phyloP scores from a whole-genome alignment of 2,329 filamentous ascomycete genomes.

The Colletotrichum gigasporum region DNA sequence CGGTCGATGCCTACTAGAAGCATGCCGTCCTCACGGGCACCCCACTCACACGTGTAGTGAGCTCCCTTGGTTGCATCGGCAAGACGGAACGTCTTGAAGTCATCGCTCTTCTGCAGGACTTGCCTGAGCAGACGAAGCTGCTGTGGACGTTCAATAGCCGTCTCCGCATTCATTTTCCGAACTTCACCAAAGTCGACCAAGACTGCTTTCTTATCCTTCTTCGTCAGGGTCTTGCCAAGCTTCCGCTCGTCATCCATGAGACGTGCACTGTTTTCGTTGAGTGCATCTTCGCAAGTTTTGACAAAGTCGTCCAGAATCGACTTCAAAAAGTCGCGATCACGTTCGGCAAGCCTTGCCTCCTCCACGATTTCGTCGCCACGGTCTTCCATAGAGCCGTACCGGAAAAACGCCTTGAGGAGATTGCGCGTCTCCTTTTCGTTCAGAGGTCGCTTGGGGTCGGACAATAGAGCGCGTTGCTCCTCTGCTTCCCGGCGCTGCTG shows the following conservation, averaged over 20 bases:
- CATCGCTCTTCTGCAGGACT: conserved; percentile 71
- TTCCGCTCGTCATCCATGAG: conserved; percentile 85
- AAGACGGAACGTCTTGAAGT: conserved; percentile 84
- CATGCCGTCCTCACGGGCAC: conserved; percentile 95
- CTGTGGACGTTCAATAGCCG: conserved; percentile 87
- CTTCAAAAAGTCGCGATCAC: conserved; percentile 83
- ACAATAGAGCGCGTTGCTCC: conserved; percentile 76
- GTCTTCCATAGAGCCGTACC: conserved; percentile 90
- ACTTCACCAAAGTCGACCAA: conserved; percentile 94
- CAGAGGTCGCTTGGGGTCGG: conserved; percentile 89
- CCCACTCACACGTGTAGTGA: conserved; percentile 92
- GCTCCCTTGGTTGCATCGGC: conserved; percentile 92
- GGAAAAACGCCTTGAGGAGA: conserved; percentile 88
- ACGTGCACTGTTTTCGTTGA: conserved; percentile 74
- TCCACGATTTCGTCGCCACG: conserved; percentile 86
- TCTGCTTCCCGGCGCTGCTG: conserved; percentile 78
- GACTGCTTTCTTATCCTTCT: conserved; percentile 98
- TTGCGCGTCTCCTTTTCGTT: conserved; percentile 94
- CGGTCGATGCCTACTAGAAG: conserved; percentile 91
- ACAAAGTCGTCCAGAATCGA: conserved; percentile 81
- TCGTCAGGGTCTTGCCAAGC: conserved; percentile 83
- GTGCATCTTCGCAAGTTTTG: conserved; percentile 62
- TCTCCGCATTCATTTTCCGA: conserved; percentile 95
- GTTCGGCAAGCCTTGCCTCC: conserved; percentile 84
- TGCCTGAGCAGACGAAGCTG: conserved; percentile 88